Percentiles rank a stretch among this genome's conserved stretches.
phyloP scores from a whole-genome alignment of 2,329 filamentous ascomycete genomes.

The Botrytis byssoidea region DNA sequence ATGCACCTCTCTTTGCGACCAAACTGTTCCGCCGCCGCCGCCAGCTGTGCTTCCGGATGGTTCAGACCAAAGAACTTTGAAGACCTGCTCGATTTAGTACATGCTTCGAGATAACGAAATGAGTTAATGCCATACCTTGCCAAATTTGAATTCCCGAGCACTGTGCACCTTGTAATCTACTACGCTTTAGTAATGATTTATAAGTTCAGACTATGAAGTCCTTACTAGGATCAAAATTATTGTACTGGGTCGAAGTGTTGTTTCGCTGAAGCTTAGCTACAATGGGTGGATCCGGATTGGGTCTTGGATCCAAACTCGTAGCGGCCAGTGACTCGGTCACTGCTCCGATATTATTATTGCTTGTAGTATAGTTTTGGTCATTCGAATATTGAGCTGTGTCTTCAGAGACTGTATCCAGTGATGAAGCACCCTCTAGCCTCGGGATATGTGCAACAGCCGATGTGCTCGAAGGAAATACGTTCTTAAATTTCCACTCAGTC shows the following conservation, averaged over 20 bases:
- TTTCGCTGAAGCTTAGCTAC: not conserved
- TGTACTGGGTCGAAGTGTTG: not conserved
- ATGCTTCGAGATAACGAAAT: too few relatives aligned
- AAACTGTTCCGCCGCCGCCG: not conserved
- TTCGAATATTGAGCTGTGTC: not conserved
- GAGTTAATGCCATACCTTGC: not conserved
- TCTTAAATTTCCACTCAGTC: not conserved
- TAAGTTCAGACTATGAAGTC: too few relatives aligned
- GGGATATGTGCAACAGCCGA: not conserved
- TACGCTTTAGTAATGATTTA: not conserved
- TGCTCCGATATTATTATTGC: not conserved
- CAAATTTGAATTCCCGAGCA: not conserved
- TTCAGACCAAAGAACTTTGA: constrained; percentile 12
- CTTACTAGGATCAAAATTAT: not conserved
- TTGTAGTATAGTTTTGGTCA: not conserved
- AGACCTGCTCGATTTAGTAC: constrained; percentile 4
- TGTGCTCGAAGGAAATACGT: not conserved
- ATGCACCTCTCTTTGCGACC: not conserved
- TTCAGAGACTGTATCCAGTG: not conserved
- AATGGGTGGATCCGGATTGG: not conserved
- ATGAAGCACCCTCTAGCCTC: not conserved
- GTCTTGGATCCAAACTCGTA: not conserved
- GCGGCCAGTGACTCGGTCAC: not conserved
- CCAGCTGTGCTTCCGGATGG: not conserved
- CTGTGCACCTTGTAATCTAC: not conserved